Evolutionary conservation across 495 filamentous ascomycete genomes (phyloP), one percentile per base, ranked within the genome.

Genomic region (Hyaloscypha variabilis): DNA sequence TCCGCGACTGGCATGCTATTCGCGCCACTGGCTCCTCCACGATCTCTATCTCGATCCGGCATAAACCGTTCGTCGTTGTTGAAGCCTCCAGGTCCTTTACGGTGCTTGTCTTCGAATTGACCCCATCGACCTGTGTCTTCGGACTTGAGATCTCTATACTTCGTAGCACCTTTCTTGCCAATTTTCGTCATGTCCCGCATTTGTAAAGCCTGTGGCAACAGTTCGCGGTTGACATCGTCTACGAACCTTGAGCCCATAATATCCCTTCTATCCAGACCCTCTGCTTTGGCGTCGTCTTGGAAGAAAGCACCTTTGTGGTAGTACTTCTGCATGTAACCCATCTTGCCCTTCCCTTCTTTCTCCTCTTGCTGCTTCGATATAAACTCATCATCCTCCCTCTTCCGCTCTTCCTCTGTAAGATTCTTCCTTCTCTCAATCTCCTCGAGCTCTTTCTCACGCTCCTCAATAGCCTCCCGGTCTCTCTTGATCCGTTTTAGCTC

Each of bases 221-320:
- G 77, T 70, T 94, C 91, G 51, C 90, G 86, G 66, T 92, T 90
- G 14, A 92, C 88, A 65, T 96, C 90, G 71, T 99, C 96, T 52
- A 81, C 87, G 67, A 92, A 93, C 30, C 83, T 74, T 8, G 88
- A 81, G 19, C 92, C 92, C 87, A 94, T 94, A 58, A 96, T 79
- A 76, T 95, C 90, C 42, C 94, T 77, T 73, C 85, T 77, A 72
- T 88, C 88, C 68, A 98, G 75, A 25, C 89, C 91, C 73, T 89
- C 85, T 19, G 83, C 83, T 67, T 89, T 87, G 30, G 84, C 81
- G 67, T 94, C 92, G 46, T 94, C 93, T 62, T 88, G 88, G 78
- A 90, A 98, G 80, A 97, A 99, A 26, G 95, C 95, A 57, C 95
- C 95, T 81, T 93, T 94, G 81, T 99, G 95, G 74, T 90, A 93